Evolutionary conservation across 192 early-diverging fungal genomes (phyloP).

Genomic region (Thamnidium elegans): DNA sequence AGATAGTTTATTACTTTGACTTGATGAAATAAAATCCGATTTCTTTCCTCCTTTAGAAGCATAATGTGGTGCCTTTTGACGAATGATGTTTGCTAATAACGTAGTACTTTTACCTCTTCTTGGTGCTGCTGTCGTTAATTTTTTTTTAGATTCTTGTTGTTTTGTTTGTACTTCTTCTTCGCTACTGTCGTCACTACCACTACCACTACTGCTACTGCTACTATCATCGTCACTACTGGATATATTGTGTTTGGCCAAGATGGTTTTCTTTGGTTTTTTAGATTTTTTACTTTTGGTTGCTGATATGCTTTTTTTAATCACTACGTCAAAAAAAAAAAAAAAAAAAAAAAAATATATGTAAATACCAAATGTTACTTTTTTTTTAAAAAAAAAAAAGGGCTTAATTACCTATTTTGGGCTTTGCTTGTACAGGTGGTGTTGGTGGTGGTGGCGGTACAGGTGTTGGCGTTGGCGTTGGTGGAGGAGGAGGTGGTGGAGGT

Average conservation of each 20-base stretch:
- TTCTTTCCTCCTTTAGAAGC: neutral
- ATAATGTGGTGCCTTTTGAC: neutral
- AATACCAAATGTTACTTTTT: too few species aligned
- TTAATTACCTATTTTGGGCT: neutral
- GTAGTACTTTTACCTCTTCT: slow-evolving; percentile 13
- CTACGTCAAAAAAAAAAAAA: too few species aligned
- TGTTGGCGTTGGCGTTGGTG: too few species aligned
- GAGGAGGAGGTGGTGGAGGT: neutral
- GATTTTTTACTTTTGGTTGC: neutral
- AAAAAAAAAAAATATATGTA: too few species aligned
- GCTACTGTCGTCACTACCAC: neutral
- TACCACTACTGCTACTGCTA: neutral
- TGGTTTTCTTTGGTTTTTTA: slow-evolving; percentile 1
- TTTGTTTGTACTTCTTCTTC: neutral
- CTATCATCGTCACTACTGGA: neutral
- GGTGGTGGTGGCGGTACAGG: too few species aligned
- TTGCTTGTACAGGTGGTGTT: neutral
- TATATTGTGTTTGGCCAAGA: neutral
- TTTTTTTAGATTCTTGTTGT: slow-evolving; percentile 2
- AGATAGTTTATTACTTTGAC: neutral
- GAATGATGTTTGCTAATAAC: slow-evolving; percentile 11
- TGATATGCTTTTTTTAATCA: too few species aligned
- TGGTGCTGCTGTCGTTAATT: neutral
- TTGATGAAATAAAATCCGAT: too few species aligned
- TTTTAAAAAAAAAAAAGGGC: too few species aligned